Evolutionary conservation across 164 flowering plant species (phyloP).

Genomic region (Tetracentron sinense): DNA sequence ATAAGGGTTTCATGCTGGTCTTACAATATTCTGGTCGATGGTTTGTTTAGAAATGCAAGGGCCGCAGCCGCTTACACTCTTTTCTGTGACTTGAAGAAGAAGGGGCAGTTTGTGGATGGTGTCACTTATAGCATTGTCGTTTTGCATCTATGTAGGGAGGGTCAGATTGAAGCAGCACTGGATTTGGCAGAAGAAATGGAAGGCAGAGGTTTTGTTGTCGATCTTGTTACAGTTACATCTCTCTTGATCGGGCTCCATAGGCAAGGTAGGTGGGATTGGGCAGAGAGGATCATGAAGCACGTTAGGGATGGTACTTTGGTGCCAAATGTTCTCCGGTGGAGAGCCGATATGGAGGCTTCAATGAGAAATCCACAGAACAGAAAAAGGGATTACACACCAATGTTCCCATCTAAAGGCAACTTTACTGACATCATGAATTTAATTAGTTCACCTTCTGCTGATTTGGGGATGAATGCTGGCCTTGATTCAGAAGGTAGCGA

Average conservation of each 20-base stretch:
- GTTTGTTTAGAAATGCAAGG: constrained; percentile 77
- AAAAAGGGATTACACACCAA: constrained; percentile 52
- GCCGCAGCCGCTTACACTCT: constrained; percentile 68
- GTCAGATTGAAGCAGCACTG: constrained; percentile 59
- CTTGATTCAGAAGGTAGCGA: constrained; percentile 19
- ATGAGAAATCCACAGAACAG: constrained; percentile 46
- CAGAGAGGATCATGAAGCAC: constrained; percentile 72
- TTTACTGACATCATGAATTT: constrained; percentile 47
- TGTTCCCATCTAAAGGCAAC: constrained; percentile 62
- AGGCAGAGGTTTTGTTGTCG: constrained; percentile 73
- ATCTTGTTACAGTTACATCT: constrained; percentile 71
- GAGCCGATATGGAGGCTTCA: constrained; percentile 57
- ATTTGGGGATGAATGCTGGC: background rate
- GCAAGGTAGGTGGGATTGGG: constrained; percentile 69
- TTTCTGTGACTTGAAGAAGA: constrained; percentile 83
- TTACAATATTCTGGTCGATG: constrained; percentile 81
- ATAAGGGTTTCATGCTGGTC: constrained; percentile 75
- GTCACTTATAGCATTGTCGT: constrained; percentile 78
- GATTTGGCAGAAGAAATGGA: constrained; percentile 86
- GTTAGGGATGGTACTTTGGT: constrained; percentile 60
- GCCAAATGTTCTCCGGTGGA: constrained; percentile 62
- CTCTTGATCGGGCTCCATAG: constrained; percentile 67
- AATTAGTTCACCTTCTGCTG: constrained; percentile 19
- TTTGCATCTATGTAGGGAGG: constrained; percentile 62
- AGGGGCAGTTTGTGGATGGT: constrained; percentile 81